Evolutionary conservation across 1,284 basidiomycete species (phyloP), one percentile per base, ranked within the genome.

Genomic region (Coniferiporia weirii): DNA sequence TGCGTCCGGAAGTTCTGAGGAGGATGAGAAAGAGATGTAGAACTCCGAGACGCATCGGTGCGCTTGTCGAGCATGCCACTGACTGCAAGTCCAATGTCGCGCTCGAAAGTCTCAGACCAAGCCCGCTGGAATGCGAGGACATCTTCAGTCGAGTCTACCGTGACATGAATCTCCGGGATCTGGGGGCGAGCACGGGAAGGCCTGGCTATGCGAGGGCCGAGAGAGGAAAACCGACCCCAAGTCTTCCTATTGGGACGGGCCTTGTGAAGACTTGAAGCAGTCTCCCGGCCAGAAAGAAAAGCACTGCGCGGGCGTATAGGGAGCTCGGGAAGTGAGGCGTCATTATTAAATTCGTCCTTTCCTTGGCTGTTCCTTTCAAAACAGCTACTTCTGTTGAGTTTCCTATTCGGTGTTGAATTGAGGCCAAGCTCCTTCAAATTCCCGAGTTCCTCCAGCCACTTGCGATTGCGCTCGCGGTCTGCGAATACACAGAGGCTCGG

Each of bases 111-210:
- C 19, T 38, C 32, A 7, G 53, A 54, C 53, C 53, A 54, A 13
- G 22, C 20, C 3, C 43, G 53, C 22, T 46, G 44, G 40, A 8
- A 54, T n/a, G 44, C 20, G 9, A 13, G 44, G 32, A 35, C 3
- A 32, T 46, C 19, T 19, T 47, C 22, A 12, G 17, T 45, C 13
- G 43, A 17, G 43, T 32, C 19, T 3, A 54, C 53, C 15, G 53
- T 54, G n/a, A 54, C 46, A 17, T 32, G 53, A 15, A 54, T 54
- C 32, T 54, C 53, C 27, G 53, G 53, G n/a, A 38, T 15, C 43
- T 35, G 44, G 3, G 34, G 10, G 22, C 17, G 12, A 9, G 52
- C 22, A 20, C 22, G 52, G 19, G 12, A 13, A 20, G 17, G 36
- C 27, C 12, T 20, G 27, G 27, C 27, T 15, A 17, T 36, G 34